These are phyloP conservation scores for Eucalyptus polybractea DNA, from an alignment of 345 rosid species.

Conservation along the genomic window DNA sequence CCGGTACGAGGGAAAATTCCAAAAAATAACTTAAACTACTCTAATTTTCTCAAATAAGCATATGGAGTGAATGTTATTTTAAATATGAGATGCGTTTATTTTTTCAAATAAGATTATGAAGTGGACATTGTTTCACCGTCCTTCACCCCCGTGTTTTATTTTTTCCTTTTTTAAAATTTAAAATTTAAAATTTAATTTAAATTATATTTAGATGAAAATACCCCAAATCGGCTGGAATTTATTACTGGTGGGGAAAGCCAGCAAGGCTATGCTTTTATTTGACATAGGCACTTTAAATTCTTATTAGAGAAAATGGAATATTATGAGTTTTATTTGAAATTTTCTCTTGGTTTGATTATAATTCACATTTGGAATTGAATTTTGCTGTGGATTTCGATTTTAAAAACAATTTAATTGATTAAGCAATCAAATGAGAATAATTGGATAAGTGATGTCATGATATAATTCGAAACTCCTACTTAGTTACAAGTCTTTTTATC, in stretches of 20 bases:
- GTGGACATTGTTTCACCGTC: no score
- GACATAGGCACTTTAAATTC: no score
- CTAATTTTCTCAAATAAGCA: rapidly evolving
- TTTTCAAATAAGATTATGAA: no score
- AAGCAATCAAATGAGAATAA: neutral
- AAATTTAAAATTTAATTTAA: no score
- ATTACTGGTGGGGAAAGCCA: no score
- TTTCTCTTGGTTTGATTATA: neutral
- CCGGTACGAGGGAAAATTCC: neutral
- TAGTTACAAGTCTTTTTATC: neutral
- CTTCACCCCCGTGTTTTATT: no score
- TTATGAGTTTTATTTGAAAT: neutral
- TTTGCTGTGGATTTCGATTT: neutral
- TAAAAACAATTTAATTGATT: neutral
- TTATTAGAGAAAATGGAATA: no score
- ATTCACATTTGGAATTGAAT: neutral
- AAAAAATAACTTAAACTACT: no score
- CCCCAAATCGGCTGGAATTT: rapidly evolving
- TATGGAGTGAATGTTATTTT: rapidly evolving
- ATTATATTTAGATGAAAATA: no score
- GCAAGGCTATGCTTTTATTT: no score
- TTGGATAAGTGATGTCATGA: neutral
- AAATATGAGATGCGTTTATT: no score
- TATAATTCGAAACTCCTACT: neutral
- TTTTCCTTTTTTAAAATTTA: no score